Percentiles rank a stretch among this genome's conserved stretches.
Evolutionary conservation across 305 asterid genomes (phyloP).

Genomic region (Solanum chacoense): DNA sequence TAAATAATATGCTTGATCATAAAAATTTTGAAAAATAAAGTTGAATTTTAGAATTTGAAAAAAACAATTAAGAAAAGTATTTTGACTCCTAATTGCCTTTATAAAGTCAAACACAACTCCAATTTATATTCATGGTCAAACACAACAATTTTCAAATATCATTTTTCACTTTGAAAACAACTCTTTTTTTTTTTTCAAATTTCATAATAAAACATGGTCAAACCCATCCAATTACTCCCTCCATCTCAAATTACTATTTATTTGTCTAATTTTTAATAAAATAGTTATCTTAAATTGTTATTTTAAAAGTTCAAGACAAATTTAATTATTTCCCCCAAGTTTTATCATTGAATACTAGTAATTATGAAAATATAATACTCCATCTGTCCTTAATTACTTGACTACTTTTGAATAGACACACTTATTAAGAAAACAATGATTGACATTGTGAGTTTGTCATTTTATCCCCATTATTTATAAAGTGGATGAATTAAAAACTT

Average conservation of each 20-base stretch:
- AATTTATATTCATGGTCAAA: background rate
- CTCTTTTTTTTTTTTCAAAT: too few species aligned
- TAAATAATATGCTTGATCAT: rapidly evolving
- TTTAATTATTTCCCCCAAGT: rapidly evolving
- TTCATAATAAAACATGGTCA: too few species aligned
- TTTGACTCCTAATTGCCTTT: background rate
- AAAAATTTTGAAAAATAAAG: rapidly evolving
- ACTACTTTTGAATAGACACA: too few species aligned
- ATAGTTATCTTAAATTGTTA: background rate
- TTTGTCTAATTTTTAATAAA: background rate
- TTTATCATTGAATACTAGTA: background rate
- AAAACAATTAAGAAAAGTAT: too few species aligned
- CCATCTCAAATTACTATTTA: background rate
- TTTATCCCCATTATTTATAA: too few species aligned
- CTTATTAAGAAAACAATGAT: too few species aligned
- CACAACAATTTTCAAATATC: too few species aligned
- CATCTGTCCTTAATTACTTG: too few species aligned
- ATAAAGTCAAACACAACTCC: background rate
- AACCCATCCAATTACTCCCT: background rate
- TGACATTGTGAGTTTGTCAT: too few species aligned
- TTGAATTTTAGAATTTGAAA: too few species aligned
- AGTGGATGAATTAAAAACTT: too few species aligned
- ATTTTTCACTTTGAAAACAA: too few species aligned
- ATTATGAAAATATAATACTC: background rate
- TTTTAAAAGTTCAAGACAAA: background rate